These are phyloP conservation scores for Eimeria falciformis DNA, from an alignment of 169 alveolate genomes.

Conservation along the genomic window DNA sequence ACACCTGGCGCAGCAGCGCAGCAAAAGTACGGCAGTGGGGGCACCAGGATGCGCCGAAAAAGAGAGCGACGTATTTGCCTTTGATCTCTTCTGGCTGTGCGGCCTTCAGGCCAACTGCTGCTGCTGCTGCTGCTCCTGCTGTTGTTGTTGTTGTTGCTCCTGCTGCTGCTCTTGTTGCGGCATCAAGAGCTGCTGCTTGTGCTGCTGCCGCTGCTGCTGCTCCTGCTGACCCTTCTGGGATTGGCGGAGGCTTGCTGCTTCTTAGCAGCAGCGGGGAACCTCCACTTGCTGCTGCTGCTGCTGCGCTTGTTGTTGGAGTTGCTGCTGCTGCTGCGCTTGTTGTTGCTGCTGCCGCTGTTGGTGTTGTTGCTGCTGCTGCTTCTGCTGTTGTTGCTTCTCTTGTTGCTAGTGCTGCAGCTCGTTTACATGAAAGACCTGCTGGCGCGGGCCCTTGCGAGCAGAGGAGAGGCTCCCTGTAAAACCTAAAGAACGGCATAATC, in stretches of 20 bases:
- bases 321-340: not conserved
- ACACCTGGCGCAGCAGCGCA: slow-evolving; percentile 39
- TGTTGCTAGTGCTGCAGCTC: not conserved
- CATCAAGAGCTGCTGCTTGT: slow-evolving; percentile 3
- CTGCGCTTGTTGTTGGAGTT: not conserved
- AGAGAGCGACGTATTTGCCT: slow-evolving; percentile 64
- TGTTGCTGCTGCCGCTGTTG: too few species aligned
- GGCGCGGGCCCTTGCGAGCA: not conserved
- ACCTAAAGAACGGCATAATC: slow-evolving; percentile 38
- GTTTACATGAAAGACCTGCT: not conserved
- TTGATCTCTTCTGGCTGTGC: slow-evolving; percentile 28
- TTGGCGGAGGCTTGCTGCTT: slow-evolving; percentile 33
- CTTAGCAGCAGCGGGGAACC: not conserved
- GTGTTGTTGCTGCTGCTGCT: not conserved
- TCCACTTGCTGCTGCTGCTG: not conserved
- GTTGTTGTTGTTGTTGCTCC: not conserved
- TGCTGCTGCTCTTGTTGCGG: not conserved
- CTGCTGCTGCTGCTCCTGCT: slow-evolving; percentile 17
- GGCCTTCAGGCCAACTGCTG: slow-evolving; percentile 18
- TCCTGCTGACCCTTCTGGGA: not conserved
- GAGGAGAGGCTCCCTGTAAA: slow-evolving; percentile 9
- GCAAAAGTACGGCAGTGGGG: slow-evolving; percentile 56
- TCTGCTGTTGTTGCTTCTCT: not conserved
- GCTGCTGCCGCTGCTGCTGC: slow-evolving; percentile 51
- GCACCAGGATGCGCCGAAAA: slow-evolving; percentile 68